These are phyloP conservation scores for Myotisia sp. DNA, from an alignment of 2,329 filamentous ascomycete species.

Conservation along the genomic window DNA sequence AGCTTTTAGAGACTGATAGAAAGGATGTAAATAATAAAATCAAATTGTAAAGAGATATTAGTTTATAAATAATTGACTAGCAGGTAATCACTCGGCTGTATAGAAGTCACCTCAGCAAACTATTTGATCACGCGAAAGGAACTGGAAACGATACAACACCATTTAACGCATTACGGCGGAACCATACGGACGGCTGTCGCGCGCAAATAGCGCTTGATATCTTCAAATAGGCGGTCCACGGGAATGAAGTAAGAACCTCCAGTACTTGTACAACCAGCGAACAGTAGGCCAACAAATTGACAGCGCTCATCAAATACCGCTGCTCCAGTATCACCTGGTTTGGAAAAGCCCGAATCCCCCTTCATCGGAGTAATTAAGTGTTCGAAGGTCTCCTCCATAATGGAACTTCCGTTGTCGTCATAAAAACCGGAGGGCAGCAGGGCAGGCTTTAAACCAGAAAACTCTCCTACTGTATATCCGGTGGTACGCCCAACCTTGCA, in stretches of 20 bases:
- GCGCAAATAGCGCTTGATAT: not conserved
- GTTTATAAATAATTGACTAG: no score
- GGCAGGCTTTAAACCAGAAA: not conserved
- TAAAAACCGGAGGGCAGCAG: not conserved
- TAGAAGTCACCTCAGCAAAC: no score
- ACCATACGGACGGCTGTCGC: not conserved
- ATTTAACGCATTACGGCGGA: no score
- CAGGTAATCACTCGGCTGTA: no score
- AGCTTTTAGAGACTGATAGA: no score
- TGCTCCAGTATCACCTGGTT: constrained; percentile 4
- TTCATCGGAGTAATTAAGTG: not conserved
- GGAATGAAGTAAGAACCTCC: constrained; percentile 4
- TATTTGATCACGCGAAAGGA: no score
- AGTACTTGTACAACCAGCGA: constrained; percentile 1
- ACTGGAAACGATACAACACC: no score
- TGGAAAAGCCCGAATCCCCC: not conserved
- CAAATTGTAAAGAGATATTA: no score
- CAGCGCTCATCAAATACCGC: constrained; percentile 1
- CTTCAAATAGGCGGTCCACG: not conserved
- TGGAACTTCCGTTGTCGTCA: not conserved
- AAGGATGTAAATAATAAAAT: no score
- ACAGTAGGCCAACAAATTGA: constrained; percentile 6
- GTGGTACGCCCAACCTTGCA: constrained; percentile 1
- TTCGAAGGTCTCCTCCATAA: no score
- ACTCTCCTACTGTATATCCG: not conserved